Evolutionary conservation across 805 yeast genomes (phyloP).

Genomic region (Kluyveromyces aestuarii): DNA sequence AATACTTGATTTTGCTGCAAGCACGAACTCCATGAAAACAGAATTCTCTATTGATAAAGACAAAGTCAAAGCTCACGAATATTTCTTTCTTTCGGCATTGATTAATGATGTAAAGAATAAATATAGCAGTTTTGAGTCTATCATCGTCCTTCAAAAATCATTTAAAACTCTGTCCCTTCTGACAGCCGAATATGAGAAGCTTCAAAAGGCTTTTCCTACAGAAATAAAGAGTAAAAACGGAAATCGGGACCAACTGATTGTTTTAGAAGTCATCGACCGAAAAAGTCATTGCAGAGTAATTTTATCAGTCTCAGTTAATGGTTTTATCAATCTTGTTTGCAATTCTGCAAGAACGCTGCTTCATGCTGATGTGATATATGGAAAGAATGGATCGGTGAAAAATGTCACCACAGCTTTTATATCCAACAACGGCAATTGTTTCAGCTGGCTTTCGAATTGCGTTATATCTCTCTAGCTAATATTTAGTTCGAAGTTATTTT

Average conservation of each 20-base stretch:
- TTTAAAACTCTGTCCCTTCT: background rate
- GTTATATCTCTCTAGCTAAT: background rate
- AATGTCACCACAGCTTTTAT: slow-evolving; percentile 6
- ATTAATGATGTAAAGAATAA: background rate
- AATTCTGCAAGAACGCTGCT: background rate
- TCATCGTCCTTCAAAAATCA: background rate
- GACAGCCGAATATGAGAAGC: slow-evolving; percentile 2
- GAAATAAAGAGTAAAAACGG: slow-evolving; percentile 1
- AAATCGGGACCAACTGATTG: slow-evolving; percentile 7
- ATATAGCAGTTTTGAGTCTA: background rate
- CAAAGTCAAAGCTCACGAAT: background rate
- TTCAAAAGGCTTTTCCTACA: slow-evolving; percentile 12
- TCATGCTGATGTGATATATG: slow-evolving; percentile 6
- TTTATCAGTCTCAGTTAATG: slow-evolving; percentile 9
- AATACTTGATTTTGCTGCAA: background rate
- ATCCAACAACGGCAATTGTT: slow-evolving; percentile 7
- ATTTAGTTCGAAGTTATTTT: background rate
- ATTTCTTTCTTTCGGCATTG: background rate
- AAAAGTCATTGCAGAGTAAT: slow-evolving; percentile 5
- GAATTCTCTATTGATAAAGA: background rate
- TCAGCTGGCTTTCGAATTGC: slow-evolving; percentile 14
- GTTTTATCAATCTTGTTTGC: slow-evolving; percentile 6
- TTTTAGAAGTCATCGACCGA: slow-evolving; percentile 8
- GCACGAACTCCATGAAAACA: background rate
- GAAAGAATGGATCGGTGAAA: slow-evolving; percentile 3